Evolutionary conservation across 1,284 basidiomycete species (phyloP).

Genomic region (Pascua sp.): DNA sequence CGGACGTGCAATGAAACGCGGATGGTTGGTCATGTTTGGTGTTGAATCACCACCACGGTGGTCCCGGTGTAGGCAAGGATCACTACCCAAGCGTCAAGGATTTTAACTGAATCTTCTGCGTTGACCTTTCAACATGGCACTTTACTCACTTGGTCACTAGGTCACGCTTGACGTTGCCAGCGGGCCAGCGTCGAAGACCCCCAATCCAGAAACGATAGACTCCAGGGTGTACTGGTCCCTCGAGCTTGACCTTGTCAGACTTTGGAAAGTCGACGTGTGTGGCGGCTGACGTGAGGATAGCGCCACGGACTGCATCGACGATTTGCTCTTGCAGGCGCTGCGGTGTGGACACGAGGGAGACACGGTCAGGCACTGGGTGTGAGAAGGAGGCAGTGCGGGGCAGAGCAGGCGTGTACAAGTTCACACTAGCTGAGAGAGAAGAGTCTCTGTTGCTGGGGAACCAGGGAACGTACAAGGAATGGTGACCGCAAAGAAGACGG

Average conservation of each 20-base stretch:
- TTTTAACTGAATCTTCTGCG: no score
- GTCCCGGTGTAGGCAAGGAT: not conserved
- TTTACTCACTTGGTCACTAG: constrained; percentile 29
- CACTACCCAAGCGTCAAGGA: no score
- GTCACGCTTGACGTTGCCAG: constrained; percentile 28
- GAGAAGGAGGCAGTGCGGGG: no score
- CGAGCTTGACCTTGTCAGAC: constrained; percentile 30
- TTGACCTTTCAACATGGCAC: not conserved
- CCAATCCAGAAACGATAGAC: constrained; percentile 44
- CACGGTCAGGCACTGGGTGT: constrained; percentile 37
- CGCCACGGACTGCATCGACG: constrained; percentile 32
- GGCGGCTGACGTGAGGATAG: constrained; percentile 18
- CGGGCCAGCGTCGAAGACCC: constrained; percentile 37
- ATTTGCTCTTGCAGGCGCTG: constrained; percentile 27
- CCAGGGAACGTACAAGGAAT: constrained; percentile 31
- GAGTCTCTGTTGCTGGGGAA: no score
- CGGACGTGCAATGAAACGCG: no score
- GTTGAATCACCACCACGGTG: no score
- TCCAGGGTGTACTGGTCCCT: constrained; percentile 44
- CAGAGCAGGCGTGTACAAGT: not conserved
- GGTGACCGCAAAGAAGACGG: constrained; percentile 42
- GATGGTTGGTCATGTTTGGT: no score
- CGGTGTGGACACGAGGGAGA: constrained; percentile 42
- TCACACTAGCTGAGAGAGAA: not conserved
- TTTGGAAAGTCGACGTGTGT: constrained; percentile 13